Base-by-base conservation (phyloP, 2,329 filamentous ascomycete genomes). In the Boeremia lycopersici region DNA sequence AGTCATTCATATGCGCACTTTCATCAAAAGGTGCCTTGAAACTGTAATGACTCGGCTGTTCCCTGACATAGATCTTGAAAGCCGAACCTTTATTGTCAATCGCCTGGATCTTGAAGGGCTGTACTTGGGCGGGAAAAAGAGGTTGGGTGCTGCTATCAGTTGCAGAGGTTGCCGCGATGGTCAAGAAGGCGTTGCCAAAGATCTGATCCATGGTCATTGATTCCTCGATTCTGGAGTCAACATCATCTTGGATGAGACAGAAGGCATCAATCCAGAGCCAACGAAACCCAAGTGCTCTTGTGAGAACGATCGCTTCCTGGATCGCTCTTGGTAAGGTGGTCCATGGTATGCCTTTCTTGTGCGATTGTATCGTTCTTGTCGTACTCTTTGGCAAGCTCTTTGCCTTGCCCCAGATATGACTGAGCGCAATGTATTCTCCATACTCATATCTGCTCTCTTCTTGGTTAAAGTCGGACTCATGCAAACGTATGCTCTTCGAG, bases 241-340 rank as follows among this genome's bases (percentile, higher is more conserved):
- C 42, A 38, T 73, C 71, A 41, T 73, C 69, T 50, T 74, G 71
- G 11, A 72, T 28, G 1, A 74, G 60, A 51, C 71, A 74, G 10
- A 74, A 50, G 4, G 66, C 59, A 50, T 76, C 74, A 31, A 75
- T 70, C 67, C 72, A 76, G 0, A 76, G 57, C 57, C 68, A 75
- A 6, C 68, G 67, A 36, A 75, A 63, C 3, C 71, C 71, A n/a
- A 75, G 61, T 28, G 69, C 64, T 30, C 69, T 62, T 2, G 74
- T 73, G n/a, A 74, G 60, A 6, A 67, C 48, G 6, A 75, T 54
- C 7, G 72, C 72, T 44, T 76, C 69, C 56, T 74, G 73, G 31
- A 74, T 70, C 3, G 70, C 67, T 44, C 57, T 68, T 12, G 74
- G 72, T 23, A 73, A 48, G 3, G 56, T 52, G 11, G 64, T 55